Conservation (phyloP, 2,329 filamentous ascomycete species). For the Apiospora marii region DNA sequence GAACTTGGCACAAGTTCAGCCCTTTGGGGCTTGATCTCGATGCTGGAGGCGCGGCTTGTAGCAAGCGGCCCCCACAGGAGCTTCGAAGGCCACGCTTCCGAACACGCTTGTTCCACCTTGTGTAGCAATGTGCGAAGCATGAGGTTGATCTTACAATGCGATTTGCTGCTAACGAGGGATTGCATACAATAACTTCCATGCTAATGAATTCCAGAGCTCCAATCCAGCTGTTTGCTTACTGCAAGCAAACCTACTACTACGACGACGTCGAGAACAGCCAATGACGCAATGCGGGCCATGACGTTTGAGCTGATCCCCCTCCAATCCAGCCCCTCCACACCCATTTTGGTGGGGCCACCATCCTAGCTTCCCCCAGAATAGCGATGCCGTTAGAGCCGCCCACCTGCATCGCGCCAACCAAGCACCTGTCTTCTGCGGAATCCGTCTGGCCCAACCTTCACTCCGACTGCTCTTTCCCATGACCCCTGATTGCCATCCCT, state of each 20-base stretch:
- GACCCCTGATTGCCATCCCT: neutral
- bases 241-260: neutral
- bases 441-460: neutral
- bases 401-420: neutral
- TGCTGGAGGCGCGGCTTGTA: neutral
- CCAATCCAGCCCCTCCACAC: neutral
- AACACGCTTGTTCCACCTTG: neutral
- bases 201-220: neutral
- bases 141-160: neutral
- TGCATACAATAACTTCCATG: neutral
- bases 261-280: neutral
- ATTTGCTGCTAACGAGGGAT: neutral
- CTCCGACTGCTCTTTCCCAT: neutral
- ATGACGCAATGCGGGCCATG: conserved; percentile 20
- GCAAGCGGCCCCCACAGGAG: conserved; percentile 1
- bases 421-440: neutral
- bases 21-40: conserved; percentile 15
- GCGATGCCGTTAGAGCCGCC: conserved; percentile 2
- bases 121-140: neutral
- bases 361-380: neutral
- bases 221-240: neutral
- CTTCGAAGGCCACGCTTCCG: neutral
- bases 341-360: neutral
- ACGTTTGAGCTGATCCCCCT: neutral
- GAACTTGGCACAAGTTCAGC: conserved; percentile 16